Percentiles rank a stretch among this genome's conserved stretches.
phyloP scores from a whole-genome alignment of 2,329 filamentous ascomycete genomes.

The Coleophoma cylindrospora region DNA sequence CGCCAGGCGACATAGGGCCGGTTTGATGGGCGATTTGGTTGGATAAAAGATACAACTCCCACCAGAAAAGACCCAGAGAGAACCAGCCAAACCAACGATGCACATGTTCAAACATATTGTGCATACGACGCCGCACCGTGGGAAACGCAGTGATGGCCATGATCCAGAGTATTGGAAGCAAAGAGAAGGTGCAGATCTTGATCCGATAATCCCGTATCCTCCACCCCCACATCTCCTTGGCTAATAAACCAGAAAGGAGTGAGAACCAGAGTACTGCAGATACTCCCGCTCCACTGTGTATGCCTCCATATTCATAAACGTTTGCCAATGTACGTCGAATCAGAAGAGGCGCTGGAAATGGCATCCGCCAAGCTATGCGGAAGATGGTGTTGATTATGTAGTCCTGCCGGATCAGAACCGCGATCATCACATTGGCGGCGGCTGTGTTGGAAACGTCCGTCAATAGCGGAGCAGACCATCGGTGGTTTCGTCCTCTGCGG shows the following conservation, averaged over 20 bases:
- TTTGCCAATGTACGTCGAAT: conserved; percentile 43
- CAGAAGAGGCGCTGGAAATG: conserved; percentile 38
- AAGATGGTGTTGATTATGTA: conserved; percentile 44
- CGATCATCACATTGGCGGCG: conserved; percentile 40
- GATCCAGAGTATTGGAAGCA: conserved; percentile 38
- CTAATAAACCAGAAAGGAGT: conserved; percentile 26
- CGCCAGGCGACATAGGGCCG: conserved; percentile 7
- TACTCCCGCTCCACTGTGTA: conserved; percentile 46
- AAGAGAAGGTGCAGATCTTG: conserved; percentile 8
- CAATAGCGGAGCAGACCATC: background rate
- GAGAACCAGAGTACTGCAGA: conserved; percentile 44
- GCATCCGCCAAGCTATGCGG: conserved; percentile 38
- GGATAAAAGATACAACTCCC: conserved; percentile 36
- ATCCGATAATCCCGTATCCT: conserved; percentile 4
- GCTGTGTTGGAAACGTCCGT: conserved; percentile 18
- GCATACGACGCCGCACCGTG: conserved; percentile 39
- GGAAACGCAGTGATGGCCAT: conserved; percentile 47
- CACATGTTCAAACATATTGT: conserved; percentile 51
- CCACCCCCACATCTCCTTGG: conserved; percentile 10
- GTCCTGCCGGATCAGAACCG: conserved; percentile 46
- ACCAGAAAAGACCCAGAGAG: conserved; percentile 43
- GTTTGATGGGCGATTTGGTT: conserved; percentile 13
- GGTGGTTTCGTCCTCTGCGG: conserved; percentile 4
- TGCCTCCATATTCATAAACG: conserved; percentile 47
- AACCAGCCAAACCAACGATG: conserved; percentile 54